Base-by-base conservation (phyloP, 305 asterid genomes). In the Ruellia speciosa region DNA sequence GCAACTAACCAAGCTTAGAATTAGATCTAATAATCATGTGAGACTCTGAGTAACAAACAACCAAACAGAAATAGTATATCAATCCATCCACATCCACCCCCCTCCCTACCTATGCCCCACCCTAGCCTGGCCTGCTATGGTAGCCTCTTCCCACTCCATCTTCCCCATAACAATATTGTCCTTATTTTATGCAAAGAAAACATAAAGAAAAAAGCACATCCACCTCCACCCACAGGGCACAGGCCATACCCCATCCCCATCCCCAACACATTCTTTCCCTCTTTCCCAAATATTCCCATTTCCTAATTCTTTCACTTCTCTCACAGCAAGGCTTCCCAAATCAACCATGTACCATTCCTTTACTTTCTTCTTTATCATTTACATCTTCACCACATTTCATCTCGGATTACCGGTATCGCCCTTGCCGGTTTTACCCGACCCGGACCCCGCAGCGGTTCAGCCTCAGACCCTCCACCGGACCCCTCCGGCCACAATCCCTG, bases 401-500 rank as follows among this genome's bases (percentile, higher is more conserved):
- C 72, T 73, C 15, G 70, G 65, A 4, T 72, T 46, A 5, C 49
- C 1, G 12, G 16, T 7, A 12, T n/a, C 37, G 80, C 80, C 50
- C 68, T 12, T 64, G 37, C 85, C 88, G 71, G 67, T 60, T 14
- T 28, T 75, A 51, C 76, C 94, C 55, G 76, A 79, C 70, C 97
- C 87, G 2, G 84, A 68, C 67, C 93, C 83, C 11, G 75, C 73
- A 3, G n/a, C 80, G 0, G 60, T 69, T 56, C 77, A 74, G 18
- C 76, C 87, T 60, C 89, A 82, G 53, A 76, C 75, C 75, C 54
- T 28, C 64, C 65, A 74, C 61, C 15, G 50, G 13, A 31, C 88
- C 54, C 79, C 87, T 0, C 77, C 84, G 18, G 77, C 87, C 56
- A 89, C 95, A 43, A 89, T 89, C 62, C 94, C 95, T 33, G 97